Conservation (phyloP, 208 protist species). For the Paratrypanosoma confusum region DNA sequence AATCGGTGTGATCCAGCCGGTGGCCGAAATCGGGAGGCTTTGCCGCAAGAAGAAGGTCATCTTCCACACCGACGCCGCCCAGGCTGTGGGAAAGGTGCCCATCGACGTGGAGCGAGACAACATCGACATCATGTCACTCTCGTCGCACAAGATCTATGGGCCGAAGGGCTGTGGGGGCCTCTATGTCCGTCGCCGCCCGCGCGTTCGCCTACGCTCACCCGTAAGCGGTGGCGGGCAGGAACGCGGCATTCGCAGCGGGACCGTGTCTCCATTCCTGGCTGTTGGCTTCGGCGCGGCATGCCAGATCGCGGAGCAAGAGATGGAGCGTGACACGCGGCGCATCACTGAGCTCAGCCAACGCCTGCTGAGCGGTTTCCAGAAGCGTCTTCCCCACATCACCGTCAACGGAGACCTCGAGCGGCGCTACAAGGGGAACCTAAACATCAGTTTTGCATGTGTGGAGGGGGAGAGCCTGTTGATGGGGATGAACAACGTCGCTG, state of each 20-base stretch:
- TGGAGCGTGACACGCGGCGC: slow-evolving; percentile 89
- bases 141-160: slow-evolving; percentile 98
- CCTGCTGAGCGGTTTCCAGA: slow-evolving; percentile 78
- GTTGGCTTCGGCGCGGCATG: slow-evolving; percentile 94
- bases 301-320: slow-evolving; percentile 84
- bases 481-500: slow-evolving; percentile 95
- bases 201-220: slow-evolving; percentile 95
- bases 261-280: slow-evolving; percentile 86
- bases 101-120: slow-evolving; percentile 96
- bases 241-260: slow-evolving; percentile 92
- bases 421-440: slow-evolving; percentile 94
- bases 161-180: slow-evolving; percentile 92
- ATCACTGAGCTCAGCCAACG: slow-evolving; percentile 68
- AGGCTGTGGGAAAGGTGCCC: slow-evolving; percentile 96
- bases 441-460: slow-evolving; percentile 98
- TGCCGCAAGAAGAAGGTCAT: slow-evolving; percentile 92
- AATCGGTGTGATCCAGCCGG: slow-evolving; percentile 97
- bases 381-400: slow-evolving; percentile 73
- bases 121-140: slow-evolving; percentile 97
- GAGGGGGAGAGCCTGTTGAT: slow-evolving; percentile 99
- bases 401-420: slow-evolving; percentile 91
- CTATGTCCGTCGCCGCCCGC: slow-evolving; percentile 87
- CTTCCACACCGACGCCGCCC: slow-evolving; percentile 98
- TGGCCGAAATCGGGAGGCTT: slow-evolving; percentile 93
- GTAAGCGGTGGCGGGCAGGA: slow-evolving; percentile 99